These are phyloP conservation scores for Leccinum uliginosum DNA, from an alignment of 768 basidiomycete genomes.

Conservation along the genomic window DNA sequence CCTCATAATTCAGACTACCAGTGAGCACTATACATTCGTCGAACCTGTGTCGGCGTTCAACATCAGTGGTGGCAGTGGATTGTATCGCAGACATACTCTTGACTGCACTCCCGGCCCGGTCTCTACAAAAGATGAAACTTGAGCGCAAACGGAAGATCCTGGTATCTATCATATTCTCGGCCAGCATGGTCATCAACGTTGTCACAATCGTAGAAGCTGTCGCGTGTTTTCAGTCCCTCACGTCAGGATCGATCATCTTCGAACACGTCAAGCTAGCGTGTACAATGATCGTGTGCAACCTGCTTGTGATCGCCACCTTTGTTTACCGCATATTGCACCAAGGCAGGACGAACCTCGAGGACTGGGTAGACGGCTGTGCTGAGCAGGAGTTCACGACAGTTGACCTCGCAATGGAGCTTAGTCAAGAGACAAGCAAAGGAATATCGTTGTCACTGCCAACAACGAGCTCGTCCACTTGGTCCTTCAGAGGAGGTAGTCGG, in stretches of 20 bases:
- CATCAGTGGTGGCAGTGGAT: conserved; percentile 13
- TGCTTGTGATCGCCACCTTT: conserved; percentile 20
- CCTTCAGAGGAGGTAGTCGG: background rate
- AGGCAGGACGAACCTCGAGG: background rate
- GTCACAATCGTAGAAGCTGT: conserved; percentile 17
- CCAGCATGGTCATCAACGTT: conserved; percentile 17
- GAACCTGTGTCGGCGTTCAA: background rate
- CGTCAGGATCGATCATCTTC: conserved; percentile 14
- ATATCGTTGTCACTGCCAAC: background rate
- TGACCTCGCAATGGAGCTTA: background rate
- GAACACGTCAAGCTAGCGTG: conserved; percentile 22
- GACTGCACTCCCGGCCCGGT: conserved; percentile 17
- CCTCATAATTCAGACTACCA: conserved; percentile 16
- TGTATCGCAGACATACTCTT: conserved; percentile 18
- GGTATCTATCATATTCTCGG: conserved; percentile 19
- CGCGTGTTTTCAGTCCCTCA: background rate
- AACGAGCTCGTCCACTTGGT: conserved; percentile 8
- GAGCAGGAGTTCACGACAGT: conserved; percentile 12
- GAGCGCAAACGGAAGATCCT: conserved; percentile 13
- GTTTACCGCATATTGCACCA: conserved; percentile 12
- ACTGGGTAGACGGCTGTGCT: background rate
- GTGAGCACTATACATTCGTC: conserved; percentile 10
- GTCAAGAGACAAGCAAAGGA: conserved; percentile 3
- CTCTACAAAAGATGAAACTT: conserved; percentile 14
- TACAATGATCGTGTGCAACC: conserved; percentile 21